These are phyloP conservation scores for Talaromyces funiculosus DNA, from an alignment of 2,329 filamentous ascomycete genomes.

Conservation along the genomic window DNA sequence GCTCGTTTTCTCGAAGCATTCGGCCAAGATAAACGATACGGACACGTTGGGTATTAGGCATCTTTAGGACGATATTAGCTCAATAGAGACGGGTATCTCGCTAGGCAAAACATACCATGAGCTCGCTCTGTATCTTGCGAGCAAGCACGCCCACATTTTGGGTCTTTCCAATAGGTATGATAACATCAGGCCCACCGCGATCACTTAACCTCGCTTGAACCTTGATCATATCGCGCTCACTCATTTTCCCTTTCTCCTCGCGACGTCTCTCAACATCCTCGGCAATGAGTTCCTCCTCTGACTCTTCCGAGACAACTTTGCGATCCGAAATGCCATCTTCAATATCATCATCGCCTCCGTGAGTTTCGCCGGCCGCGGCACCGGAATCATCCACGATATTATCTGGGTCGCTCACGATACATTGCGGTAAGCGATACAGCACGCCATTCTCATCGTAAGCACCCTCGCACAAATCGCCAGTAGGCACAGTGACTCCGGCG, in stretches of 20 bases:
- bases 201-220: slow-evolving; percentile 63
- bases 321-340: slow-evolving; percentile 28
- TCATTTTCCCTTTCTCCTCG: slow-evolving; percentile 58
- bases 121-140: slow-evolving; percentile 58
- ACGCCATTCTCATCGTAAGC: slow-evolving; percentile 67
- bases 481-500: slow-evolving; percentile 67
- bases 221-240: slow-evolving; percentile 51
- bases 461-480: slow-evolving; percentile 65
- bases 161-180: slow-evolving; percentile 51
- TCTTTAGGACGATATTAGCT: slow-evolving; percentile 37
- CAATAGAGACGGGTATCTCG: neutral
- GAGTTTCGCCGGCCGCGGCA: slow-evolving; percentile 19
- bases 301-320: slow-evolving; percentile 35
- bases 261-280: slow-evolving; percentile 39
- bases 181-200: slow-evolving; percentile 56
- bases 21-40: slow-evolving; percentile 76
- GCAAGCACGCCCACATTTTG: slow-evolving; percentile 62
- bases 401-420: slow-evolving; percentile 62
- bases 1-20: slow-evolving; percentile 63
- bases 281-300: slow-evolving; percentile 33
- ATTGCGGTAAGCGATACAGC: slow-evolving; percentile 63
- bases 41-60: slow-evolving; percentile 55
- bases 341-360: slow-evolving; percentile 19
- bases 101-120: slow-evolving; percentile 48
- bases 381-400: slow-evolving; percentile 42